Conservation (phyloP, 495 filamentous ascomycete genomes). For the Penicillium chermesinum region DNA sequence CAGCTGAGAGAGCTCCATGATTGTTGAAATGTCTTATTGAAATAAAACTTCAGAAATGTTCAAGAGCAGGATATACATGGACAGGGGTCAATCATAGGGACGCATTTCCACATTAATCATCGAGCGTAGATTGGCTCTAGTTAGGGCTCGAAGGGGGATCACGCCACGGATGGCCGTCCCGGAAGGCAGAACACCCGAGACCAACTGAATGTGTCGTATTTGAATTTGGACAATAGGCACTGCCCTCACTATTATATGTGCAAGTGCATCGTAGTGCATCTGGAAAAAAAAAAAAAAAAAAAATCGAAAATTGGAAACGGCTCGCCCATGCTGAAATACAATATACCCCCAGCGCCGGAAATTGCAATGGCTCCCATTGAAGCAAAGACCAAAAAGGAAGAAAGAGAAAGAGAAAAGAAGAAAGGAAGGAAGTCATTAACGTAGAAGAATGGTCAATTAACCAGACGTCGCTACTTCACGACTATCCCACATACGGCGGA, state of each 20-base stretch:
- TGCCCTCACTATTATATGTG: background rate
- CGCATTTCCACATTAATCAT: constrained; percentile 19
- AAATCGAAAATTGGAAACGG: no score
- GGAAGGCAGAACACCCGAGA: constrained; percentile 12
- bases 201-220: constrained; percentile 7
- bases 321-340: background rate
- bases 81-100: constrained; percentile 17
- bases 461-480: constrained; percentile 39
- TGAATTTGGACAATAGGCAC: background rate
- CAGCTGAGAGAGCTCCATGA: constrained; percentile 20
- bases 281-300: background rate
- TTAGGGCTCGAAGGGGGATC: constrained; percentile 2
- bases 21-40: background rate
- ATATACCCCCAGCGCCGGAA: constrained; percentile 1
- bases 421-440: constrained; percentile 9
- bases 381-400: constrained; percentile 8
- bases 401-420: background rate
- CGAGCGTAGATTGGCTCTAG: constrained; percentile 1
- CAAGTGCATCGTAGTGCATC: constrained; percentile 1
- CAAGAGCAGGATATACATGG: background rate
- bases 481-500: constrained; percentile 47
- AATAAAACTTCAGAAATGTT: background rate
- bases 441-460: constrained; percentile 13
- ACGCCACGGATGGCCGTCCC: constrained; percentile 15
- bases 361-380: constrained; percentile 1